Percentiles rank a stretch among this genome's conserved stretches.
phyloP scores from a whole-genome alignment of 306 rosid species.

The Lathyrus oleraceus region DNA sequence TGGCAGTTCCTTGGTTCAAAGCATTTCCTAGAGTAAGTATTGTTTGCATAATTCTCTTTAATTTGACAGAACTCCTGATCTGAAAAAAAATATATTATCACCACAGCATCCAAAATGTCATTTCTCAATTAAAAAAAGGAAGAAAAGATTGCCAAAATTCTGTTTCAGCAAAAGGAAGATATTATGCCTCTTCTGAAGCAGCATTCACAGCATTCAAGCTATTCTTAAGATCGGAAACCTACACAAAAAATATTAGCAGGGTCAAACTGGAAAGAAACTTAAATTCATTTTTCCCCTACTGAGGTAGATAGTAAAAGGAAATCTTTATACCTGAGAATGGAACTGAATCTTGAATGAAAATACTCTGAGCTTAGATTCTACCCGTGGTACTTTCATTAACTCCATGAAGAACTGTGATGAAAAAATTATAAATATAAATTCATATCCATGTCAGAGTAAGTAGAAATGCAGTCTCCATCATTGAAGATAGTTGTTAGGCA shows the following conservation, averaged over 20 bases:
- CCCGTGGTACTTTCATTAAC: constrained; percentile 87
- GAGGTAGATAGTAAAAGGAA: constrained; percentile 9
- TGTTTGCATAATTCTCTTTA: constrained; percentile 95
- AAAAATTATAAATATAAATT: constrained; percentile 30
- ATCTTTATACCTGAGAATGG: constrained; percentile 68
- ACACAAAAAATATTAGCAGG: constrained; percentile 39
- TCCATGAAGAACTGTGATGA: constrained; percentile 69
- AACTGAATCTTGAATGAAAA: constrained; percentile 86
- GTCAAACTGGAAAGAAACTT: constrained; percentile 28
- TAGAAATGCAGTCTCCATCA: constrained; percentile 33
- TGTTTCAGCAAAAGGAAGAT: constrained; percentile 35
- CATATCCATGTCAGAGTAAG: constrained; percentile 23
- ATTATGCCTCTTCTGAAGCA: constrained; percentile 80
- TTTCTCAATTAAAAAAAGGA: background rate
- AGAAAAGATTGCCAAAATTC: constrained; percentile 18
- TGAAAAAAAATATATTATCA: constrained; percentile 47
- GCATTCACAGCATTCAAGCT: constrained; percentile 68
- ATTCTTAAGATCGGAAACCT: constrained; percentile 81
- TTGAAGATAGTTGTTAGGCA: constrained; percentile 26
- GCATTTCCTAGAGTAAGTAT: constrained; percentile 96
- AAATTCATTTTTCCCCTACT: constrained; percentile 17
- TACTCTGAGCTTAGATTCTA: constrained; percentile 85
- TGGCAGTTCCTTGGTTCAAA: constrained; percentile 91
- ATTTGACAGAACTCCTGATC: constrained; percentile 77
- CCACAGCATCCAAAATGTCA: constrained; percentile 28